These are phyloP conservation scores for Picea mariana DNA, from an alignment of 83 land plant species.

Conservation along the genomic window DNA sequence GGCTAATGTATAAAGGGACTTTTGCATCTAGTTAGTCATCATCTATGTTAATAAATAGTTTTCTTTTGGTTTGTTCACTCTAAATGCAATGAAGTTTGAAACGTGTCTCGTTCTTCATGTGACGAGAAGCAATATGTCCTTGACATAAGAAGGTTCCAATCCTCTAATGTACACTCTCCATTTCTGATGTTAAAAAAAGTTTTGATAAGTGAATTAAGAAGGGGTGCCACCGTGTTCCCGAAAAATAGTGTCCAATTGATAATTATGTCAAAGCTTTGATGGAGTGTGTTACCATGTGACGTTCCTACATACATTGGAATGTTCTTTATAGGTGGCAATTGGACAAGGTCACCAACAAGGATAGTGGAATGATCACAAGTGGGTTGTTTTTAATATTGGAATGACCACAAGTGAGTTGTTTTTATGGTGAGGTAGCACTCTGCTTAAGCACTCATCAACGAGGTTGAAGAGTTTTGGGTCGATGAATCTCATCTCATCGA, in stretches of 20 bases:
- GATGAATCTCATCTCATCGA: not conserved
- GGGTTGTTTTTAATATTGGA: not conserved
- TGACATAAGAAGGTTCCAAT: not conserved
- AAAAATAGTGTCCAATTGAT: not conserved
- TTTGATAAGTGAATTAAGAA: not conserved
- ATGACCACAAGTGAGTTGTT: not conserved
- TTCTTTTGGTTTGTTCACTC: not conserved
- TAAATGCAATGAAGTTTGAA: not conserved
- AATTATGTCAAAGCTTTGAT: not conserved
- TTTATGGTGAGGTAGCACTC: not conserved
- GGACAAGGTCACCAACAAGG: not conserved
- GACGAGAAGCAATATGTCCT: not conserved
- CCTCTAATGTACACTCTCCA: not conserved
- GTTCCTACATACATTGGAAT: not conserved
- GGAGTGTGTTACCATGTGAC: not conserved
- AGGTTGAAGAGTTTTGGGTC: not conserved
- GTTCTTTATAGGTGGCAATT: not conserved
- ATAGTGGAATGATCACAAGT: no score
- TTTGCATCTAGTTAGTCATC: not conserved
- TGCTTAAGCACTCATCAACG: not conserved
- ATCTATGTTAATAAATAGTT: not conserved
- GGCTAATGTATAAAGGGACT: not conserved
- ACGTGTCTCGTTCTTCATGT: not conserved
- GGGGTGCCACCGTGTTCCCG: not conserved
- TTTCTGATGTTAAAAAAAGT: not conserved